Conservation (phyloP, 805 yeast species). For the Candida corydali region DNA sequence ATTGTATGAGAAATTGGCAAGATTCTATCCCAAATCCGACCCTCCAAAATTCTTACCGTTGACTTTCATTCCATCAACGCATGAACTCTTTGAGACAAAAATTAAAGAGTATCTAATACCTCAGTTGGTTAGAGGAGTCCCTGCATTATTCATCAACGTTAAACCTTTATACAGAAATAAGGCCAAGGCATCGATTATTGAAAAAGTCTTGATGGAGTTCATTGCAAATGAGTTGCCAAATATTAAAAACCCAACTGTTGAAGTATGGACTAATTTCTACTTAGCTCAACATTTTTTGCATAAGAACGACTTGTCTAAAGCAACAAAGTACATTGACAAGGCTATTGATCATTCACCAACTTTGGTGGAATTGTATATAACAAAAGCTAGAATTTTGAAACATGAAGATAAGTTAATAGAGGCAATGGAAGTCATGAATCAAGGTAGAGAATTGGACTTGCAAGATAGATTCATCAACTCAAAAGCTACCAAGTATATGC, state of each 20-base stretch:
- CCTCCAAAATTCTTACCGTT: conserved; percentile 77
- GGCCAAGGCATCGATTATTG: conserved; percentile 40
- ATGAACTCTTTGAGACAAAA: conserved; percentile 43
- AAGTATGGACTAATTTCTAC: conserved; percentile 71
- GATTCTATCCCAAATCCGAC: conserved; percentile 79
- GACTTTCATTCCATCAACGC: conserved; percentile 54
- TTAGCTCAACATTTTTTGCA: conserved; percentile 73
- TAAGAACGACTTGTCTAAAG: conserved; percentile 48
- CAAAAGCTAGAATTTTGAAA: conserved; percentile 77
- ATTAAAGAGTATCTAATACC: conserved; percentile 52
- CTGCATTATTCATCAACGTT: conserved; percentile 82
- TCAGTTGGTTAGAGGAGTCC: conserved; percentile 77
- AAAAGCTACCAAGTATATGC: conserved; percentile 75
- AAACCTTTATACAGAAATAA: conserved; percentile 67
- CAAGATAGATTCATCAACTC: conserved; percentile 92
- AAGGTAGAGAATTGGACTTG: conserved; percentile 71
- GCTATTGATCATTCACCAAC: conserved; percentile 79
- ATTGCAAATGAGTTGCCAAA: conserved; percentile 24
- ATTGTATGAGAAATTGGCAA: conserved; percentile 61
- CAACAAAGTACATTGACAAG: conserved; percentile 52
- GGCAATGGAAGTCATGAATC: conserved; percentile 65
- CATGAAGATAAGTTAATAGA: conserved; percentile 56
- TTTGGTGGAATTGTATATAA: conserved; percentile 72
- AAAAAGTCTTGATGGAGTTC: conserved; percentile 50
- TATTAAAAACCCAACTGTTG: conserved; percentile 40